These are phyloP conservation scores for Wickerhamiella bombiphila DNA, from an alignment of 805 yeast genomes.

Conservation along the genomic window DNA sequence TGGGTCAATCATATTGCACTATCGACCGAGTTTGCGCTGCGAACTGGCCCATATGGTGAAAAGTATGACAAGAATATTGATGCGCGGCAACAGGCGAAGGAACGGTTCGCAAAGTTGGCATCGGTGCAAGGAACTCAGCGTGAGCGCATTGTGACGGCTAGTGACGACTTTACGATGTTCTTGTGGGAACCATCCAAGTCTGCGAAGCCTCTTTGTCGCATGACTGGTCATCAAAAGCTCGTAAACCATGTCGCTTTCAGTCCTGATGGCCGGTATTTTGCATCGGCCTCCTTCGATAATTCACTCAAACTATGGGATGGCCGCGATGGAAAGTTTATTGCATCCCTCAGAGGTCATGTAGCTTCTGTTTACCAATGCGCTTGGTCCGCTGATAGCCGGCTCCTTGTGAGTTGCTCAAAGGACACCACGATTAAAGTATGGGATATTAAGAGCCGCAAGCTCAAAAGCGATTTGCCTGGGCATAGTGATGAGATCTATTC, in stretches of 20 bases:
- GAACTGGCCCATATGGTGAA: constrained; percentile 83
- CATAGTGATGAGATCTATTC: constrained; percentile 93
- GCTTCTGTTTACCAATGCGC: constrained; percentile 96
- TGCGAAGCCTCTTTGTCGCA: constrained; percentile 72
- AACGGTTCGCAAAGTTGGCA: constrained; percentile 49
- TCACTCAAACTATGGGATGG: constrained; percentile 96
- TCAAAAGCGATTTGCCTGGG: constrained; percentile 85
- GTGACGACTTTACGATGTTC: constrained; percentile 96
- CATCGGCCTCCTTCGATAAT: constrained; percentile 90
- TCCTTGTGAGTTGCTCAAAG: constrained; percentile 84
- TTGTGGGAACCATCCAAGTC: constrained; percentile 83
- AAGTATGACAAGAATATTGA: constrained; percentile 27
- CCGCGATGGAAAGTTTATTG: constrained; percentile 70
- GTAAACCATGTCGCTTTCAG: constrained; percentile 93
- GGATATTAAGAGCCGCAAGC: constrained; percentile 78
- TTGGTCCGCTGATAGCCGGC: constrained; percentile 90
- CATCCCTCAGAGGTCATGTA: constrained; percentile 92
- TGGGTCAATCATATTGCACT: constrained; percentile 94
- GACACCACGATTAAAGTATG: constrained; percentile 94
- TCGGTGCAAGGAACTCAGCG: constrained; percentile 36
- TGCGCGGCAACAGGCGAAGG: constrained; percentile 46
- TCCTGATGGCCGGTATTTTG: constrained; percentile 85
- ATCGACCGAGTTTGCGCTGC: constrained; percentile 75
- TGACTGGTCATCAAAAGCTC: constrained; percentile 95
- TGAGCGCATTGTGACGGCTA: constrained; percentile 84